Conservation (phyloP, 1,139 yeast genomes). For the Nadsonia commutata region DNA sequence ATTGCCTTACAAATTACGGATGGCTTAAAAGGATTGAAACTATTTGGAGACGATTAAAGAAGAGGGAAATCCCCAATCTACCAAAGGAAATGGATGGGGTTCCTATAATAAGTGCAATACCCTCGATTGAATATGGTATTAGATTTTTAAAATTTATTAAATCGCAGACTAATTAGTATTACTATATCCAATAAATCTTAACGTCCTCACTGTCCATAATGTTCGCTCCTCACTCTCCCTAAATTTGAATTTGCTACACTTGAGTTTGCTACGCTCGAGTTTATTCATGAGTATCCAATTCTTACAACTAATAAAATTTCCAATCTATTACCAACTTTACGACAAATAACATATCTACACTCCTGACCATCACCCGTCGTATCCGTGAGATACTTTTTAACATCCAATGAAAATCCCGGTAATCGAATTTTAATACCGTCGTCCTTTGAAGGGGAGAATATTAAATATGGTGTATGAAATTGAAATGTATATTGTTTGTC, state of each 20-base stretch:
- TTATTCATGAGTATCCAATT: neutral
- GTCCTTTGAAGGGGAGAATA: neutral
- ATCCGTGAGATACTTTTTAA: neutral
- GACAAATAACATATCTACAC: neutral
- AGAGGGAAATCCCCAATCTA: constrained; percentile 28
- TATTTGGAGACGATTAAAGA: constrained; percentile 61
- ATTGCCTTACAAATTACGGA: constrained; percentile 78
- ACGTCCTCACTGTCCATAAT: too few species aligned
- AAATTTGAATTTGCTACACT: too few species aligned
- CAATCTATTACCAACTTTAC: neutral
- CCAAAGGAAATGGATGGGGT: neutral
- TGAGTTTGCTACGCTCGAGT: too few species aligned
- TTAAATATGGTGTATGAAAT: neutral
- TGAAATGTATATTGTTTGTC: neutral
- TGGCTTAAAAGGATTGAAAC: constrained; percentile 69
- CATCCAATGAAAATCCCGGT: neutral
- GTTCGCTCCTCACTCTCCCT: too few species aligned
- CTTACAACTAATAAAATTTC: neutral
- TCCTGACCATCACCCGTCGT: neutral
- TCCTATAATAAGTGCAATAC: constrained; percentile 38
- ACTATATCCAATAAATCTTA: too few species aligned
- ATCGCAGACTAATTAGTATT: neutral
- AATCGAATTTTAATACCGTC: neutral
- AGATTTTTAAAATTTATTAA: constrained; percentile 59
- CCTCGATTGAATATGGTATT: constrained; percentile 83